These are phyloP conservation scores for Amylocystis lapponica DNA, from an alignment of 768 basidiomycete species.

Conservation along the genomic window DNA sequence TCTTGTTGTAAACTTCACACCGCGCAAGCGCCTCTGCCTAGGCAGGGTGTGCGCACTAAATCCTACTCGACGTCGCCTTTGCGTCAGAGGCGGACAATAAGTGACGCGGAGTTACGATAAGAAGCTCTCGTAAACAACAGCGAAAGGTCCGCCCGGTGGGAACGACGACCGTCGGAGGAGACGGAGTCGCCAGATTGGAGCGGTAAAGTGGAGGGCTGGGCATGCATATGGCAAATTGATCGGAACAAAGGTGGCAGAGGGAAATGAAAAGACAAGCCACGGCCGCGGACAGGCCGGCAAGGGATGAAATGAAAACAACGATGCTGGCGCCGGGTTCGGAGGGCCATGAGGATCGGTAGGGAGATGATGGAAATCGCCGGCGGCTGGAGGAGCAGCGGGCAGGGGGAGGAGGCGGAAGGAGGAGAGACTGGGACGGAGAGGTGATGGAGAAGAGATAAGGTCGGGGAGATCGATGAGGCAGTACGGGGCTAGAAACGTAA, in stretches of 20 bases:
- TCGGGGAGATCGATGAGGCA: constrained; percentile 6
- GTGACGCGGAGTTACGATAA: constrained; percentile 18
- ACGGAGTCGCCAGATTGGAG: background rate
- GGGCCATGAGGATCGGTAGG: constrained; percentile 16
- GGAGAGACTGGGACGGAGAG: background rate
- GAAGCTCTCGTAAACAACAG: background rate
- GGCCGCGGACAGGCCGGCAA: constrained; percentile 3
- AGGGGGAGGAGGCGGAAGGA: constrained; percentile 5
- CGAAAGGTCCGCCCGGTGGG: background rate
- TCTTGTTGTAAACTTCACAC: background rate
- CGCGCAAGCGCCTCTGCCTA: background rate
- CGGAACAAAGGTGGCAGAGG: constrained; percentile 1
- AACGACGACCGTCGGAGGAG: background rate
- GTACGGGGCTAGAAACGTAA: constrained; percentile 7
- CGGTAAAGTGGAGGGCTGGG: constrained; percentile 5
- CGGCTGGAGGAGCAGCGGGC: constrained; percentile 4
- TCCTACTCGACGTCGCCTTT: background rate
- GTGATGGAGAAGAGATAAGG: constrained; percentile 1
- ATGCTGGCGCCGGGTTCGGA: constrained; percentile 27
- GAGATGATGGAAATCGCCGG: constrained; percentile 11
- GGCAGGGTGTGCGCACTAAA: background rate
- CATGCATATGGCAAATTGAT: constrained; percentile 5
- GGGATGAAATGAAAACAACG: constrained; percentile 43
- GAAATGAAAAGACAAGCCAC: constrained; percentile 8
- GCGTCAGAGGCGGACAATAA: constrained; percentile 2